A percentile compares a stretch with the other conserved stretches of the same genome.
These are phyloP conservation scores for Aureobasidium namibiae DNA, from an alignment of 2,329 filamentous ascomycete genomes.

Conservation along the genomic window DNA sequence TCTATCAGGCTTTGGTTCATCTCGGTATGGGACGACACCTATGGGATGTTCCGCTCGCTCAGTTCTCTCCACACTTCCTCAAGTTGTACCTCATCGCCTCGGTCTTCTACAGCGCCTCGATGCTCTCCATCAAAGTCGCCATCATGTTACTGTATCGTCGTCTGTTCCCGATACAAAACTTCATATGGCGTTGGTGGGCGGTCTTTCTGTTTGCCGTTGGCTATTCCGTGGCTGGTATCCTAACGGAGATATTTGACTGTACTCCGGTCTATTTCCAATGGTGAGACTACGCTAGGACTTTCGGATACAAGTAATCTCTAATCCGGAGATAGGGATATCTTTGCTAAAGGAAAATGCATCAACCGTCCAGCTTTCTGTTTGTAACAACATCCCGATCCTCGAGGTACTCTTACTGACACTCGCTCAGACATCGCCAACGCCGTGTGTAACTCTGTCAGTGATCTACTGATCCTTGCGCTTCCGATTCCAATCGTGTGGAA, in stretches of 20 bases:
- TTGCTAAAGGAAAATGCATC: conserved; percentile 7
- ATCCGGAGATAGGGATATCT: neutral
- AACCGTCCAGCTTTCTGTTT: conserved; percentile 10
- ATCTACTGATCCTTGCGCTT: conserved; percentile 10
- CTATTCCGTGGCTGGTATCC: conserved; percentile 7
- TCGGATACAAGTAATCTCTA: neutral
- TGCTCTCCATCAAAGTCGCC: conserved; percentile 20
- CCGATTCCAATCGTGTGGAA: conserved; percentile 10
- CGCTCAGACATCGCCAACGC: conserved; percentile 10
- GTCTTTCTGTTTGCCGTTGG: conserved; percentile 9
- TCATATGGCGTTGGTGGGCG: conserved; percentile 8
- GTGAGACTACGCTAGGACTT: neutral
- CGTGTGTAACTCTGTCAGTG: conserved; percentile 9
- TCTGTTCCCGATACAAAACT: conserved; percentile 11
- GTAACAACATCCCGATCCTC: neutral
- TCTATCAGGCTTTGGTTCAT: conserved; percentile 6
- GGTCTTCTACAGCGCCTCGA: conserved; percentile 9
- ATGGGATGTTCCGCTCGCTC: neutral
- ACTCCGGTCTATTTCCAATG: conserved; percentile 8
- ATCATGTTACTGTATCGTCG: conserved; percentile 12
- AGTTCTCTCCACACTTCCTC: conserved; percentile 7
- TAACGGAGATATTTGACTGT: conserved; percentile 11
- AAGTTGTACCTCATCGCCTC: conserved; percentile 3
- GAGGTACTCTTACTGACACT: neutral
- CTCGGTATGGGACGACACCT: conserved; percentile 10